These are phyloP conservation scores for Flueggea neowawraea DNA, from an alignment of 441 rosid species.

Conservation along the genomic window DNA sequence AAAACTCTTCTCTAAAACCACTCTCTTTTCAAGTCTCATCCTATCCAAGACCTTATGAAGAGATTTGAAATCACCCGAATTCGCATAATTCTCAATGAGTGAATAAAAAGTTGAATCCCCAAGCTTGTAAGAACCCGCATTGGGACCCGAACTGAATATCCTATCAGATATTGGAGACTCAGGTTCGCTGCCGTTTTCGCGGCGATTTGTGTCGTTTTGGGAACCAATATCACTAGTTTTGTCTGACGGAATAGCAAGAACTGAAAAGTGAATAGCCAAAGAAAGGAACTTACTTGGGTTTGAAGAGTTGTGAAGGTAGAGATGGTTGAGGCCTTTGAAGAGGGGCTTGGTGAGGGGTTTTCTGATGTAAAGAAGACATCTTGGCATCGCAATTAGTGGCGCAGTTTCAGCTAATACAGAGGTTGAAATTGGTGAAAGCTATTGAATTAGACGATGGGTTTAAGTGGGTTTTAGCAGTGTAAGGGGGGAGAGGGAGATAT, in stretches of 20 bases:
- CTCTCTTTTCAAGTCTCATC: slow-evolving; percentile 62
- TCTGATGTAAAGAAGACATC: slow-evolving; percentile 30
- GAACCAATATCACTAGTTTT: slow-evolving; percentile 23
- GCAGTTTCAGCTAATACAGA: too few relatives aligned
- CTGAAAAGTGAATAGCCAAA: slow-evolving; percentile 17
- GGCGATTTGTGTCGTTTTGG: not conserved
- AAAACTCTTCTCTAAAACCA: slow-evolving; percentile 53
- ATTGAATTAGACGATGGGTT: too few relatives aligned
- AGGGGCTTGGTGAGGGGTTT: slow-evolving; percentile 11
- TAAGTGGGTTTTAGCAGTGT: too few relatives aligned
- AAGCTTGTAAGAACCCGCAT: slow-evolving; percentile 56
- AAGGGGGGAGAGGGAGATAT: too few relatives aligned
- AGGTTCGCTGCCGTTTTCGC: slow-evolving; percentile 9
- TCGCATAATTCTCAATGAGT: slow-evolving; percentile 56
- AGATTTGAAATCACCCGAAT: slow-evolving; percentile 52
- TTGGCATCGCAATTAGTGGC: slow-evolving; percentile 22
- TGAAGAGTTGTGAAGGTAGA: slow-evolving; percentile 9
- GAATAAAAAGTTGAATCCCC: slow-evolving; percentile 84
- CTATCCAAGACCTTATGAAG: slow-evolving; percentile 56
- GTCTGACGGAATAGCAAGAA: slow-evolving; percentile 17
- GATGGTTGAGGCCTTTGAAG: slow-evolving; percentile 14
- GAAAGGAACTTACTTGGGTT: slow-evolving; percentile 26
- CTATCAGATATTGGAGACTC: slow-evolving; percentile 47
- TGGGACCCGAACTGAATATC: slow-evolving; percentile 48
- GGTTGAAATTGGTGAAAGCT: too few relatives aligned